Evolutionary conservation across 129 eudicot species (phyloP).

Genomic region (Pseudognaphalium luteoalbum): DNA sequence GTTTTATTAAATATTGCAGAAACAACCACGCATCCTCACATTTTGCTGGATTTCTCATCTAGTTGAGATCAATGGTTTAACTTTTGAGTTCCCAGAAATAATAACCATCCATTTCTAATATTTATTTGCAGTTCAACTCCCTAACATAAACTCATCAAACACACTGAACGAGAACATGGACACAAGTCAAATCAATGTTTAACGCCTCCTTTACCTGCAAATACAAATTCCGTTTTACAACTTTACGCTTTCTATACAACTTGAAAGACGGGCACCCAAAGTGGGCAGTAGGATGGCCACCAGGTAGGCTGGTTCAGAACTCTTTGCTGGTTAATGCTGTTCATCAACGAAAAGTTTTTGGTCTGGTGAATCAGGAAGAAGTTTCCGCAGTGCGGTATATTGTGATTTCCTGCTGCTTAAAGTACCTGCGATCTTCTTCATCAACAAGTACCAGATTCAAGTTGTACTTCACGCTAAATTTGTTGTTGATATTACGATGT

Average conservation of each 20-base stretch:
- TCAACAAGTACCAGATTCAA: constrained; percentile 92
- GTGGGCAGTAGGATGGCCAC: not conserved
- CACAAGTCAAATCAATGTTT: not conserved
- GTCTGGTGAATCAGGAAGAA: constrained; percentile 39
- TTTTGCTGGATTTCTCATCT: not conserved
- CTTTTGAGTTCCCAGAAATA: not conserved
- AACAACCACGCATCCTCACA: too few species aligned
- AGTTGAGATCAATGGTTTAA: not conserved
- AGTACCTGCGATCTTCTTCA: constrained; percentile 97
- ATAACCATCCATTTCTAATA: not conserved
- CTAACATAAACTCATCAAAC: not conserved
- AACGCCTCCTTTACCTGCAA: constrained; percentile 23
- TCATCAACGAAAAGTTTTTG: not conserved
- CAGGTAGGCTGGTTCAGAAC: not conserved
- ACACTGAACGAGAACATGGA: constrained; percentile 5
- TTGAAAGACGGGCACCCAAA: not conserved
- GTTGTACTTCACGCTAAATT: constrained; percentile 93
- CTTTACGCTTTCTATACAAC: constrained; percentile 23
- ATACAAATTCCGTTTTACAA: constrained; percentile 16
- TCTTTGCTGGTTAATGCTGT: not conserved
- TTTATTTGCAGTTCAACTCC: constrained; percentile 2
- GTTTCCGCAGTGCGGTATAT: constrained; percentile 72
- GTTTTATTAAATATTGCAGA: too few species aligned
- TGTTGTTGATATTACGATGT: constrained; percentile 90
- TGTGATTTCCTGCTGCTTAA: constrained; percentile 94